Evolutionary conservation across 306 rosid species (phyloP), one percentile per base, ranked within the genome.

Genomic region (Leucaena leucocephala): DNA sequence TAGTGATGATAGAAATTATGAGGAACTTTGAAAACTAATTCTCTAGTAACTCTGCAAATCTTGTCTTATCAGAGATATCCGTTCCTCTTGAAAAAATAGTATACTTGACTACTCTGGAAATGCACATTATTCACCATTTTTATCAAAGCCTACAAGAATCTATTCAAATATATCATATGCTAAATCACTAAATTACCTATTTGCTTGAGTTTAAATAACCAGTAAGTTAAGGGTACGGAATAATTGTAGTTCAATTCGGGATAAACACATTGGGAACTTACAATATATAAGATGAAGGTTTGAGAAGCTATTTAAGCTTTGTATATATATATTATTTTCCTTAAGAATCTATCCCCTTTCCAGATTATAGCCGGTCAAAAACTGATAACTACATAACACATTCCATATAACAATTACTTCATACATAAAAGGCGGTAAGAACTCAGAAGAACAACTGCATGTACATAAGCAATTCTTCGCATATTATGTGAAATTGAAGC

Each of bases 311-410:
- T 62, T 58, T 46, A 61, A 71, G 46, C 8, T 71, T 79, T 13
- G 48, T 36, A 62, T 62, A 21, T 66, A 2, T 72, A 21, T 66
- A 2, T 72, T 55, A 27, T 22, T 21, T 16, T 70, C 50, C 75
- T 71, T 13, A 52, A 76, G 78, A 76, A 54, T 38, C 64, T 35
- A 68, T 81, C 48, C 36, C 27, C 6, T 72, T 72, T 72, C 59
- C 74, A 39, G 12, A 59, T 27, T 40, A 46, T 75, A 78, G 70
- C 36, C 13, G 64, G 48, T 9, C 45, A 46, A 80, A 38, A 17
- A 34, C 52, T 52, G 36, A 55, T 70, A 76, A 57, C 36, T 71
- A 34, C n/a, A 54, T 33, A 19, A 44, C 19, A 64, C 8, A 38
- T 34, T 62, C 64, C 70, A 80, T 17, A 74, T 22, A 45, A 34